These are phyloP conservation scores for Aquilaria malaccensis DNA, from an alignment of 345 rosid genomes.

Conservation along the genomic window DNA sequence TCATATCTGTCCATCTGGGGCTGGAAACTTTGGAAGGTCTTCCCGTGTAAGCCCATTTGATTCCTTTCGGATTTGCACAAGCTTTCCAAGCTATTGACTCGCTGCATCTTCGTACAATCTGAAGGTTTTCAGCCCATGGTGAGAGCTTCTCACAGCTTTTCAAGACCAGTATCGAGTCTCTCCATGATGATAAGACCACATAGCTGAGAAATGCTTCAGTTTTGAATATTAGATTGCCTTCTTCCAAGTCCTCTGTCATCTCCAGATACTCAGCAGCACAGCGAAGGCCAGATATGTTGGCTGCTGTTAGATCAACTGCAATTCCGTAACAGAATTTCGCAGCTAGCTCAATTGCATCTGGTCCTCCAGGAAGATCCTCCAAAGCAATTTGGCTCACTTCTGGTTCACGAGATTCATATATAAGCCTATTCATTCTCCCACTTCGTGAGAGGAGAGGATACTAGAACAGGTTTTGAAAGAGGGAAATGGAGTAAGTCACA, in stretches of 20 bases:
- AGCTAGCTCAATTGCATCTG: slow-evolving; percentile 82
- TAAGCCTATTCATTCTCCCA: slow-evolving; percentile 80
- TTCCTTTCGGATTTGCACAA: slow-evolving; percentile 93
- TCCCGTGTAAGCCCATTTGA: slow-evolving; percentile 87
- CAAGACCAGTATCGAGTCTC: slow-evolving; percentile 81
- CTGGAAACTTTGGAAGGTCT: slow-evolving; percentile 63
- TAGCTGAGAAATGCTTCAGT: slow-evolving; percentile 98
- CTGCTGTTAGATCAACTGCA: slow-evolving; percentile 87
- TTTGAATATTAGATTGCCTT: slow-evolving; percentile 94
- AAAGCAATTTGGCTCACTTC: slow-evolving; percentile 46
- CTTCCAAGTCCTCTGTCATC: slow-evolving; percentile 99
- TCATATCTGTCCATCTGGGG: slow-evolving; percentile 70
- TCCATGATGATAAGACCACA: slow-evolving; percentile 94
- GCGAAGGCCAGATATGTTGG: slow-evolving; percentile 79
- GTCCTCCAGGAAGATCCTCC: slow-evolving; percentile 88
- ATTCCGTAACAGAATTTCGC: slow-evolving; percentile 96
- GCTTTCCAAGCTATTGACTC: slow-evolving; percentile 99
- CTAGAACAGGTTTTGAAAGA: slow-evolving; percentile 28
- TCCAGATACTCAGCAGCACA: slow-evolving; percentile 98
- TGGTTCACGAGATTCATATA: slow-evolving; percentile 67
- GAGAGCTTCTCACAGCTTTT: slow-evolving; percentile 94
- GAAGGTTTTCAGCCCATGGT: slow-evolving; percentile 97
- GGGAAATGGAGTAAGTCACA: slow-evolving; percentile 6
- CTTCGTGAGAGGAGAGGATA: slow-evolving; percentile 92
- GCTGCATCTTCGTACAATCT: slow-evolving; percentile 87